Percentiles rank a stretch among this genome's conserved stretches.
phyloP scores from a whole-genome alignment of 1,284 basidiomycete genomes.

The Porogramme epimiltina region DNA sequence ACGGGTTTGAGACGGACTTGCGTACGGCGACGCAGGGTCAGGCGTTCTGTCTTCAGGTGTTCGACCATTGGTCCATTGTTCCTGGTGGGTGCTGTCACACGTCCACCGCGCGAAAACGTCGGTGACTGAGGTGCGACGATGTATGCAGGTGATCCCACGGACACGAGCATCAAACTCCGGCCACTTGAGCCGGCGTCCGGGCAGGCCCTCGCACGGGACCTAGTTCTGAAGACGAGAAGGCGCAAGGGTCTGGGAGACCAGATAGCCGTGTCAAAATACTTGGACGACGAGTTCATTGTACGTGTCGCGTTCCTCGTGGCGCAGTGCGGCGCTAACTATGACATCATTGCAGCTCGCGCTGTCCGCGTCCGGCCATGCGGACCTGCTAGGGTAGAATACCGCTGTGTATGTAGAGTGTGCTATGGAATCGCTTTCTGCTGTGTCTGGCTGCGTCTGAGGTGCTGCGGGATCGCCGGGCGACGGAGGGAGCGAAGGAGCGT shows the following conservation, averaged over 20 bases:
- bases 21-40: constrained; percentile 97
- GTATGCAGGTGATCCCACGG: constrained; percentile 85
- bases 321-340: constrained; percentile 16
- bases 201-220: constrained; percentile 87
- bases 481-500: constrained; percentile 18
- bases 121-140: constrained; percentile 25
- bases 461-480: not conserved
- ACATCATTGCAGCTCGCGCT: constrained; percentile 66
- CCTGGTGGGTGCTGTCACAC: constrained; percentile 62
- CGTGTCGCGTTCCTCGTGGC: constrained; percentile 33
- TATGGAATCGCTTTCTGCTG: constrained; percentile 16
- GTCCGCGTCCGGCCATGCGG: constrained; percentile 88
- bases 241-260: constrained; percentile 94
- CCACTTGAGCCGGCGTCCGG: constrained; percentile 97
- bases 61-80: constrained; percentile 98
- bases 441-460: not conserved
- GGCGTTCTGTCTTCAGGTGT: constrained; percentile 94
- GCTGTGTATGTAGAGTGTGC: constrained; percentile 22
- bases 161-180: constrained; percentile 92
- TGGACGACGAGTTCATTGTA: constrained; percentile 93
- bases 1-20: constrained; percentile 98
- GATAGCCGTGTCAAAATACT: constrained; percentile 91
- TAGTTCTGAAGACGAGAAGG: constrained; percentile 94
- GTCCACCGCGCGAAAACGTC: constrained; percentile 11
- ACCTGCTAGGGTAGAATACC: constrained; percentile 68